Conservation (phyloP, 2,329 filamentous ascomycete species). For the Curvularia lunata region DNA sequence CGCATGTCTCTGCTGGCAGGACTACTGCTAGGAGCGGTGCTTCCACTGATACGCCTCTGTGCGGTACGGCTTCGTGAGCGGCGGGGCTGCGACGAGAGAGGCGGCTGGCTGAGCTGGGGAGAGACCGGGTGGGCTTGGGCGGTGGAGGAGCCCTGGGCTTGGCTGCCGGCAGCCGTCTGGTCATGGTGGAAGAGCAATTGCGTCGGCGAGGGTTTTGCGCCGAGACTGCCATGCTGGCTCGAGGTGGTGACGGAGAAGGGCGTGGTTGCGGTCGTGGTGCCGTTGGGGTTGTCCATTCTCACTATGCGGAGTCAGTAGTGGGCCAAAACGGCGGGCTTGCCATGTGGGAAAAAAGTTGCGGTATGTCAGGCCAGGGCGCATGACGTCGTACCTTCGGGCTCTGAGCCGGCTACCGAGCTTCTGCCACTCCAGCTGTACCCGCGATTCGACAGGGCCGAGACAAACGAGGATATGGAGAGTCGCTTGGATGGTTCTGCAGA, state of each 20-base stretch:
- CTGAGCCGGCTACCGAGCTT: constrained; percentile 55
- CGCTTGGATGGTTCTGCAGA: constrained; percentile 64
- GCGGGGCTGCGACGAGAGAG: constrained; percentile 27
- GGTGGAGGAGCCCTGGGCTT: constrained; percentile 16
- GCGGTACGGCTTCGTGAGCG: constrained; percentile 52
- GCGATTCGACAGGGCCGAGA: constrained; percentile 63
- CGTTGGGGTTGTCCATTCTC: constrained; percentile 38
- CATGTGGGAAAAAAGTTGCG: constrained; percentile 10
- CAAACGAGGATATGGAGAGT: constrained; percentile 73
- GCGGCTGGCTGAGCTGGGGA: constrained; percentile 23
- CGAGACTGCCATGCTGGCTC: constrained; percentile 52
- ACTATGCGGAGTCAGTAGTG: constrained; percentile 24
- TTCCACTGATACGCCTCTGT: constrained; percentile 81
- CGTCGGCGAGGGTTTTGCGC: constrained; percentile 49
- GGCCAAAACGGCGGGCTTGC: constrained; percentile 4
- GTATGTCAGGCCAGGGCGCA: constrained; percentile 6
- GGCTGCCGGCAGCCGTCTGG: constrained; percentile 21
- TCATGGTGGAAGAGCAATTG: constrained; percentile 45
- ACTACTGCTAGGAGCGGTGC: constrained; percentile 82
- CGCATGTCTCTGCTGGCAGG: constrained; percentile 68
- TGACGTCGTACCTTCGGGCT: constrained; percentile 52
- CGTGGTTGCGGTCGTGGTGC: constrained; percentile 54
- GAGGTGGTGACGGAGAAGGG: constrained; percentile 54
- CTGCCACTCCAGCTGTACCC: constrained; percentile 56
- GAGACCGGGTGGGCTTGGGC: constrained; percentile 22